phyloP scores from a whole-genome alignment of 441 rosid genomes.

The Breynia disticha region DNA sequence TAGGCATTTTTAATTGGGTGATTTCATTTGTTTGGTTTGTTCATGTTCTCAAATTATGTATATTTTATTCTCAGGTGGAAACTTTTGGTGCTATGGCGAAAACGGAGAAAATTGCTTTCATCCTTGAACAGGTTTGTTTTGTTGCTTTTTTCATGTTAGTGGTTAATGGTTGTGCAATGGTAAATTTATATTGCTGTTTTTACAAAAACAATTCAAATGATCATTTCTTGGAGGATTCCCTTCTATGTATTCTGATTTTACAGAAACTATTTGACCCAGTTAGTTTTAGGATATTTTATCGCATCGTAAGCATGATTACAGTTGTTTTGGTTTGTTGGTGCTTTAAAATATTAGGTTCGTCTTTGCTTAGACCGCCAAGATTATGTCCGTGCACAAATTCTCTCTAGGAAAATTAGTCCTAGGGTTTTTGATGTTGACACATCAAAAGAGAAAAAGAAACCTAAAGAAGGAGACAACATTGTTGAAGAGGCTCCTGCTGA shows the following conservation, averaged over 20 bases:
- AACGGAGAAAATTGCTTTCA: constrained; percentile 95
- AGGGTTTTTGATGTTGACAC: constrained; percentile 74
- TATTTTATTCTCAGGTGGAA: constrained; percentile 50
- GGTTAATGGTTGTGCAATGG: neutral
- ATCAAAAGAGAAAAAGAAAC: constrained; percentile 86
- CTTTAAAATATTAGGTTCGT: constrained; percentile 53
- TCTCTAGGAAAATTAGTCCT: constrained; percentile 88
- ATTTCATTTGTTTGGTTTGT: constrained; percentile 5
- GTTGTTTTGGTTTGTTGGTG: constrained; percentile 8
- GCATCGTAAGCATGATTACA: neutral
- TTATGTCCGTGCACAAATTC: constrained; percentile 90
- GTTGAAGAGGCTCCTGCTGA: constrained; percentile 95
- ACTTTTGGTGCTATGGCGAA: constrained; percentile 99
- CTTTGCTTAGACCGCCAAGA: constrained; percentile 91
- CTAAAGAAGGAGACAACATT: constrained; percentile 81
- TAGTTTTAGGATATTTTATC: neutral
- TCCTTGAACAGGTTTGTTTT: constrained; percentile 80
- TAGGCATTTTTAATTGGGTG: neutral
- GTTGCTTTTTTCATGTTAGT: constrained; percentile 5
- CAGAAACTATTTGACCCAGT: neutral
- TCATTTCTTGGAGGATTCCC: neutral
- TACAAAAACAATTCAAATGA: too few relatives aligned
- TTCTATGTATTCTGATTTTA: neutral
- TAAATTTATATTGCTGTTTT: too few relatives aligned
- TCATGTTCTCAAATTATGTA: neutral